Conservation (phyloP, 2,329 filamentous ascomycete genomes). For the Alternaria brassicae region DNA sequence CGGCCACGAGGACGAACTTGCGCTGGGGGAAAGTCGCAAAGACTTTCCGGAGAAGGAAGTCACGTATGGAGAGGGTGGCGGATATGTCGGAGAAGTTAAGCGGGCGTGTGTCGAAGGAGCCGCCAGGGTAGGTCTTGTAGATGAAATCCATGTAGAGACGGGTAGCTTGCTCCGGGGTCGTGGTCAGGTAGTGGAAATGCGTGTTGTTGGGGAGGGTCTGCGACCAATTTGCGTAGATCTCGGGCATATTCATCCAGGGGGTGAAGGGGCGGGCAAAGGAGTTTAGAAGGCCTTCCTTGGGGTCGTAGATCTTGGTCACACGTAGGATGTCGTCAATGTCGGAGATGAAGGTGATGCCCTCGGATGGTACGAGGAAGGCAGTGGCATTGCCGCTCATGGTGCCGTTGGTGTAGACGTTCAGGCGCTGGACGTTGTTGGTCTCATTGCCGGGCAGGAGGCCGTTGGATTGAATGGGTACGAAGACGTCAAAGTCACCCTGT, state of each 20-base stretch:
- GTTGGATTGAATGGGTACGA: slow-evolving; percentile 67
- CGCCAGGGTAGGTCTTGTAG: slow-evolving; percentile 77
- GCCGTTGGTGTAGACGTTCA: slow-evolving; percentile 72
- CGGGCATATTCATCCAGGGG: slow-evolving; percentile 80
- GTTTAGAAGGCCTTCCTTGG: slow-evolving; percentile 76
- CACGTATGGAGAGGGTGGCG: slow-evolving; percentile 75
- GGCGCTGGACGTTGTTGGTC: slow-evolving; percentile 69
- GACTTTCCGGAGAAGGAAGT: slow-evolving; percentile 72
- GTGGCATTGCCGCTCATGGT: slow-evolving; percentile 74
- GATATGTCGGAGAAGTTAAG: slow-evolving; percentile 79
- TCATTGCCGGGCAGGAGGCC: slow-evolving; percentile 67
- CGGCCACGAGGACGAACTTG: slow-evolving; percentile 77
- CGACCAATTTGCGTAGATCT: slow-evolving; percentile 79
- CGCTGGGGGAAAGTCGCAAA: slow-evolving; percentile 77
- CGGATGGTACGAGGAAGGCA: slow-evolving; percentile 74
- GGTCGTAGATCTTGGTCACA: slow-evolving; percentile 81
- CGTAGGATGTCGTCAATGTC: slow-evolving; percentile 83
- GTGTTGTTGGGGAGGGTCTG: slow-evolving; percentile 66
- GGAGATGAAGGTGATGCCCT: slow-evolving; percentile 74
- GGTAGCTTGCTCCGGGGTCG: slow-evolving; percentile 78
- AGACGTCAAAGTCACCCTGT: slow-evolving; percentile 76
- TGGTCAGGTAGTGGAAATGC: slow-evolving; percentile 84
- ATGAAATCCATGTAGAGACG: slow-evolving; percentile 82
- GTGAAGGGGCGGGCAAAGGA: slow-evolving; percentile 75
- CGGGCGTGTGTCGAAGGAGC: slow-evolving; percentile 75